Percentiles rank a stretch among this genome's conserved stretches.
Conservation (phyloP, 2,329 filamentous ascomycete species). For the Clonostachys chloroleuca region DNA sequence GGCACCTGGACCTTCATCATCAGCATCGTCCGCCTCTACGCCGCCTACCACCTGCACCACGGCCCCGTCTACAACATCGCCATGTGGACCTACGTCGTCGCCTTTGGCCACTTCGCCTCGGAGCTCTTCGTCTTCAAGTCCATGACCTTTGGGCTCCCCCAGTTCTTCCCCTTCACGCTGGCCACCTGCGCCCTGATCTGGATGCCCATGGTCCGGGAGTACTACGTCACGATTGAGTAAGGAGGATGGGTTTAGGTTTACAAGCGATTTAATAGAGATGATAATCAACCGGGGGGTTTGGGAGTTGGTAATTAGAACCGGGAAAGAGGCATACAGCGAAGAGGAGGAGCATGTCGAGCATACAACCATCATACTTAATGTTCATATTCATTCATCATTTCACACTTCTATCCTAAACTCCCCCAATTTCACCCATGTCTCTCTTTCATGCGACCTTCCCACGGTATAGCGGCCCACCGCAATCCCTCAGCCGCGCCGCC, state of each 20-base stretch:
- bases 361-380: no score
- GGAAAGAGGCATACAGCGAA: no score
- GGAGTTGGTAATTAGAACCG: no score
- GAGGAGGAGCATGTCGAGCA: no score
- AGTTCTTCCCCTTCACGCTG: conserved; percentile 50
- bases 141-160: conserved; percentile 56
- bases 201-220: conserved; percentile 64
- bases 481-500: conserved; percentile 68
- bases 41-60: conserved; percentile 75
- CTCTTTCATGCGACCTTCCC: conserved; percentile 34
- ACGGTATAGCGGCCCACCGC: conserved; percentile 80
- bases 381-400: no score
- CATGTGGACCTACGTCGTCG: conserved; percentile 77
- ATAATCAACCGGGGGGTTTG: no score
- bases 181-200: conserved; percentile 48
- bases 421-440: not conserved
- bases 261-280: no score
- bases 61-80: conserved; percentile 74
- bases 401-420: not conserved
- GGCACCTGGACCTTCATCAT: conserved; percentile 85
- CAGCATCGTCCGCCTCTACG: conserved; percentile 73
- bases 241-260: no score
- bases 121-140: conserved; percentile 81
- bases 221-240: conserved; percentile 51
- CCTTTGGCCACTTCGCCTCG: conserved; percentile 70